Evolutionary conservation across 345 rosid genomes (phyloP).

Genomic region (Eucalyptus polybractea): DNA sequence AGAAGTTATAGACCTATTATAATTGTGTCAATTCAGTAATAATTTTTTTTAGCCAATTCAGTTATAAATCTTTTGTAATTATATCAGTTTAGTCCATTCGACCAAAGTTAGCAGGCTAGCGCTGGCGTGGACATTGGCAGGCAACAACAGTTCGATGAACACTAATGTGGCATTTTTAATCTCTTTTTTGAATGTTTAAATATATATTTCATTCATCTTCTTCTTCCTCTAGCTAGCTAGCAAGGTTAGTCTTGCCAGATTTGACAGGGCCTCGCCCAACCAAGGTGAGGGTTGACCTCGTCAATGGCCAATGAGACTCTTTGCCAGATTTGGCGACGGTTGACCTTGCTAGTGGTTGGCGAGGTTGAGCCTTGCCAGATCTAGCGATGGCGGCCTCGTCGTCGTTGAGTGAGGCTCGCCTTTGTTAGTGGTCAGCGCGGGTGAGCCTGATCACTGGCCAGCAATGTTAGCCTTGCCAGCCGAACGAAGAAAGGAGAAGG

Average conservation of each 20-base stretch:
- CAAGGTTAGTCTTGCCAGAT: accelerated
- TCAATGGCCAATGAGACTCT: too few relatives aligned
- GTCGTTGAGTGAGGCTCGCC: accelerated
- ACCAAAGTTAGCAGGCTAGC: accelerated
- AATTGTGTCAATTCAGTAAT: accelerated
- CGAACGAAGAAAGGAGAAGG: accelerated
- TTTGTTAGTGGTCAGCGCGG: accelerated
- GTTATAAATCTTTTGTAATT: accelerated
- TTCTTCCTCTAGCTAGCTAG: accelerated
- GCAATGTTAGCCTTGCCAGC: accelerated
- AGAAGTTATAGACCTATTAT: accelerated
- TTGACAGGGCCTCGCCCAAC: accelerated
- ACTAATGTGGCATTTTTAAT: accelerated
- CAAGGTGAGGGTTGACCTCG: too few relatives aligned
- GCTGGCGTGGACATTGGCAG: accelerated
- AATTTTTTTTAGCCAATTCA: accelerated
- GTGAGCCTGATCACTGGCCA: accelerated
- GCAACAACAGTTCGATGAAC: accelerated
- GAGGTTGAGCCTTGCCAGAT: too few relatives aligned
- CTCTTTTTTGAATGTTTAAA: accelerated
- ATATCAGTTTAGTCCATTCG: accelerated
- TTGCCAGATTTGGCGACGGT: accelerated
- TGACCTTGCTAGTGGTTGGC: too few relatives aligned
- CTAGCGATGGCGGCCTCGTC: accelerated
- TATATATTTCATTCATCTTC: too few relatives aligned